These are phyloP conservation scores for Flaveria robusta DNA, from an alignment of 129 eudicot genomes.

Conservation along the genomic window DNA sequence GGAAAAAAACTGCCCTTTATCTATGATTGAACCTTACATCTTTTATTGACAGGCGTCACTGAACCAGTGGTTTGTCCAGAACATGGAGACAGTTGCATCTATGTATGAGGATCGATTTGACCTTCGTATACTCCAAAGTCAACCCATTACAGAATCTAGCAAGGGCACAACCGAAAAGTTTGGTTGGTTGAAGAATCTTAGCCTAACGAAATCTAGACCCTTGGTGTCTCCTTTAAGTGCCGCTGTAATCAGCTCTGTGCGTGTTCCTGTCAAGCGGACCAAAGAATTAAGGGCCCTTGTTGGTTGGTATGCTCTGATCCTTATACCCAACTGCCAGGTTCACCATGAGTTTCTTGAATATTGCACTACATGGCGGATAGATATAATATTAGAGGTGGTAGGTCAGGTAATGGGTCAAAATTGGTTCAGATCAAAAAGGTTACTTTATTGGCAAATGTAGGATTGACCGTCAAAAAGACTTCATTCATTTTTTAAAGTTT, in stretches of 20 bases:
- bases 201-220: conserved; percentile 43
- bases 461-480: background rate
- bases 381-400: background rate
- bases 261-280: conserved; percentile 79
- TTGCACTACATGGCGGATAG: background rate
- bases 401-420: background rate
- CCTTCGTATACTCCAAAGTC: conserved; percentile 61
- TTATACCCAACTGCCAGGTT: background rate
- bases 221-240: conserved; percentile 41
- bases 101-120: conserved; percentile 96
- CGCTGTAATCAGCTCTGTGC: conserved; percentile 50
- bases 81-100: conserved; percentile 80
- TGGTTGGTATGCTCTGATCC: conserved; percentile 34
- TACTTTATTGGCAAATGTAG: background rate
- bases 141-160: conserved; percentile 41
- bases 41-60: conserved; percentile 60
- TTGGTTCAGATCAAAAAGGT: background rate
- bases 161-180: conserved; percentile 42
- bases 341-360: background rate
- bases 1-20: conserved; percentile 8
- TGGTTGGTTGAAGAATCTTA: conserved; percentile 77
- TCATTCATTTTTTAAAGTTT: background rate
- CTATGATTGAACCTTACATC: background rate
- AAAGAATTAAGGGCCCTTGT: conserved; percentile 70
- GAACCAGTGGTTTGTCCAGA: conserved; percentile 86